phyloP scores from a whole-genome alignment of 768 basidiomycete species.

The Austroboletus eburneus region DNA sequence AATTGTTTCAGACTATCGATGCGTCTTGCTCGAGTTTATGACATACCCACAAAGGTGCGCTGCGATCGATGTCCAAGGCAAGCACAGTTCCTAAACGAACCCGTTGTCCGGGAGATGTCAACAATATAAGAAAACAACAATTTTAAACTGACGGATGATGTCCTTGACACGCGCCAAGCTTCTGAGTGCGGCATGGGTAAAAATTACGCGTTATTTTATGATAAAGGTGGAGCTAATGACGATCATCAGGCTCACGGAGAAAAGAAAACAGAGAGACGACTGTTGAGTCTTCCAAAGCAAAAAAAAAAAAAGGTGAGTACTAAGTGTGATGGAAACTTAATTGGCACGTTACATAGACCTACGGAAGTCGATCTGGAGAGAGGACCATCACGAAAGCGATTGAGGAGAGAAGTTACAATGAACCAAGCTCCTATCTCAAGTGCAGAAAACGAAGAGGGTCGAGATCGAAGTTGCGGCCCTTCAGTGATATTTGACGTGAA shows the following conservation, averaged over 20 bases:
- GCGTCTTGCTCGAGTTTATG: background rate
- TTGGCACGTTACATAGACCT: background rate
- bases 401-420: background rate
- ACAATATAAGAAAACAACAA: too few relatives aligned
- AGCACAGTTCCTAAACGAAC: background rate
- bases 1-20: background rate
- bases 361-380: constrained; percentile 6
- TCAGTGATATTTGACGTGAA: too few relatives aligned
- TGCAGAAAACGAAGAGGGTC: background rate
- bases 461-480: background rate
- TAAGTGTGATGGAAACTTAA: constrained; percentile 7
- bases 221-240: constrained; percentile 4
- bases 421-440: background rate
- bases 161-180: too few relatives aligned
- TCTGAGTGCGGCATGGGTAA: too few relatives aligned
- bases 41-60: background rate
- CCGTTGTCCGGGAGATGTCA: too few relatives aligned
- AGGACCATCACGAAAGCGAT: constrained; percentile 15
- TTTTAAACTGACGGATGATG: too few relatives aligned
- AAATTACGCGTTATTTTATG: too few relatives aligned
- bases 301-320: too few relatives aligned
- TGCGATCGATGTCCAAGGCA: constrained; percentile 8
- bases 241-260: constrained; percentile 13
- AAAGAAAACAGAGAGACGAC: too few relatives aligned
- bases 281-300: too few relatives aligned